Evolutionary conservation across 2,329 filamentous ascomycete genomes (phyloP).

Genomic region (Fusarium goolgardi): DNA sequence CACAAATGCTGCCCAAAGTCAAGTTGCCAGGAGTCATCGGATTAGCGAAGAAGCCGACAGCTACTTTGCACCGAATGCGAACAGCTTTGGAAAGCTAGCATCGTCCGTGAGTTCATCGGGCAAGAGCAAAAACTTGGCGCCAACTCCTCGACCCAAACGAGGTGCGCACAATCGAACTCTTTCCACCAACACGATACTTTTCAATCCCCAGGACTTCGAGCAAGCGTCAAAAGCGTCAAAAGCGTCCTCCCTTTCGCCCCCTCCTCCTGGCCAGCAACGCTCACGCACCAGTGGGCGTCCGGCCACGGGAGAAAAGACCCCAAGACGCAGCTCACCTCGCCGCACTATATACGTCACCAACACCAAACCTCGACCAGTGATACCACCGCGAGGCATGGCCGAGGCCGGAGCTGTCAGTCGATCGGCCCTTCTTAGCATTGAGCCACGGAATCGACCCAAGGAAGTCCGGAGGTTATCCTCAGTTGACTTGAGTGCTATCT

Average conservation of each 20-base stretch:
- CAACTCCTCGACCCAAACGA: conserved; percentile 53
- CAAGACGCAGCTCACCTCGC: conserved; percentile 61
- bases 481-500: conserved; percentile 78
- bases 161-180: conserved; percentile 75
- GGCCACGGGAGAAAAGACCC: conserved; percentile 52
- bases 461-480: conserved; percentile 66
- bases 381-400: conserved; percentile 56
- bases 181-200: conserved; percentile 86
- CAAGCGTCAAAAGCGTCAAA: conserved; percentile 53
- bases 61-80: conserved; percentile 66
- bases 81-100: conserved; percentile 54
- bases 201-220: conserved; percentile 71
- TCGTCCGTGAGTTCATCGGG: conserved; percentile 52
- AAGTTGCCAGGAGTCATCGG: conserved; percentile 43
- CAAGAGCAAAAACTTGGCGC: conserved; percentile 46
- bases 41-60: conserved; percentile 55
- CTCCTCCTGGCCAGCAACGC: conserved; percentile 48
- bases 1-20: conserved; percentile 55
- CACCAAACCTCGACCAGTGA: conserved; percentile 68
- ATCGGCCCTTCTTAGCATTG: conserved; percentile 64
- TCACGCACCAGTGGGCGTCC: conserved; percentile 54
- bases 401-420: conserved; percentile 53
- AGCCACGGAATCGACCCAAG: conserved; percentile 57
- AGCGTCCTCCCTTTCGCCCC: conserved; percentile 59
- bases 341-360: conserved; percentile 57